Percentiles rank a stretch among this genome's conserved stretches.
Evolutionary conservation across 2,329 filamentous ascomycete species (phyloP).

Genomic region (Aphanocladium album): DNA sequence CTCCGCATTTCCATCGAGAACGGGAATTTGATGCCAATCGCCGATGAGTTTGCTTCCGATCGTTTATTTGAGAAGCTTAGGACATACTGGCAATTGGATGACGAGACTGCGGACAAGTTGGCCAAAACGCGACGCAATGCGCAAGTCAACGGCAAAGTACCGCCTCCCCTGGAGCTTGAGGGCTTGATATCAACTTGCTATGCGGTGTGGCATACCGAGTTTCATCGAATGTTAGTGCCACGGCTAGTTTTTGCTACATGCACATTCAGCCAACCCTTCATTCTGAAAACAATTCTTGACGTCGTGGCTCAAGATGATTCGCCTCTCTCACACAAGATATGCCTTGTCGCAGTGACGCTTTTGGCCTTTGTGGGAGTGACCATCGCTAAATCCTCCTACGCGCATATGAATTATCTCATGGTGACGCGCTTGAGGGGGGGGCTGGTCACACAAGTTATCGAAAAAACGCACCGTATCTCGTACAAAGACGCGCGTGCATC

Average conservation of each 20-base stretch:
- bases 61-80: constrained; percentile 4
- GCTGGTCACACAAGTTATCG: constrained; percentile 41
- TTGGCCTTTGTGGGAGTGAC: constrained; percentile 1
- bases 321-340: background rate
- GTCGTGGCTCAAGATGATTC: background rate
- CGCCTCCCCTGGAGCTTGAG: background rate
- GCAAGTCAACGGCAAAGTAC: background rate
- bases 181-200: background rate
- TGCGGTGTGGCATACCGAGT: background rate
- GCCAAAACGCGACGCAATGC: background rate
- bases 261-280: constrained; percentile 7
- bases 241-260: constrained; percentile 1
- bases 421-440: constrained; percentile 28
- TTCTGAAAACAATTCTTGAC: constrained; percentile 1
- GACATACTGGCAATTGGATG: constrained; percentile 2
- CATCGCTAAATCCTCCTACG: background rate
- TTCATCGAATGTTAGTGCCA: background rate
- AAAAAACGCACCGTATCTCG: constrained; percentile 34
- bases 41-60: constrained; percentile 1
- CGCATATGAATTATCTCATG: constrained; percentile 18
- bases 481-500: constrained; percentile 25
- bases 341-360: background rate
- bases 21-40: constrained; percentile 8
- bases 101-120: background rate
- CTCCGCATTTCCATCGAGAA: constrained; percentile 10